Evolutionary conservation across 1,139 yeast species (phyloP).

Genomic region (Magnusiomyces clavatus): DNA sequence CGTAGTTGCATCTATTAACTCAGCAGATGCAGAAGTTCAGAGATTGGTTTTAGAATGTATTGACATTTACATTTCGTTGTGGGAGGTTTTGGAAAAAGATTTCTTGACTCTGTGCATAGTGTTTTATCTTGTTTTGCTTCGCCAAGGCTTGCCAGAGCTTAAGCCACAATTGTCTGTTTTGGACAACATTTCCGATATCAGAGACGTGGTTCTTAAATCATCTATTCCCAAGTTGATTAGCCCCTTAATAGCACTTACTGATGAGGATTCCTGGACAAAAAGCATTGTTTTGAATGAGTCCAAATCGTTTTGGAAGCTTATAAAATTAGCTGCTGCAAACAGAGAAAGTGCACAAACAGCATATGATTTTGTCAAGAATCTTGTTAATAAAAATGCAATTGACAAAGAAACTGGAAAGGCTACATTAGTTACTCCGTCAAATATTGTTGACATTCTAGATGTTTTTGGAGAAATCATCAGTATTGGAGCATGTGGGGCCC

Average conservation of each 20-base stretch:
- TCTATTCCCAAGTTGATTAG: constrained; percentile 27
- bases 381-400: constrained; percentile 32
- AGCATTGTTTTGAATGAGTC: constrained; percentile 30
- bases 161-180: constrained; percentile 7
- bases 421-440: constrained; percentile 46
- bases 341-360: constrained; percentile 44
- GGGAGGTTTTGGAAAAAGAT: constrained; percentile 25
- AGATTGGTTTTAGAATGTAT: constrained; percentile 26
- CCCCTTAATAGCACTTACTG: constrained; percentile 48
- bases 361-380: constrained; percentile 42
- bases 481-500: constrained; percentile 74
- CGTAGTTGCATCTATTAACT: constrained; percentile 18
- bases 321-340: constrained; percentile 51
- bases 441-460: constrained; percentile 41
- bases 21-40: constrained; percentile 8
- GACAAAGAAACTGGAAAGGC: constrained; percentile 35
- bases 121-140: constrained; percentile 20
- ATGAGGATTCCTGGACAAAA: constrained; percentile 43
- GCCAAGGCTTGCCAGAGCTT: constrained; percentile 43
- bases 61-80: constrained; percentile 19
- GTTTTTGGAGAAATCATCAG: constrained; percentile 75
- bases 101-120: constrained; percentile 26
- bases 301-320: constrained; percentile 51
- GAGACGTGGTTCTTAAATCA: constrained; percentile 15
- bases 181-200: constrained; percentile 10